Conservation (phyloP, 2,329 filamentous ascomycete genomes). For the Clonostachys rhizophaga region DNA sequence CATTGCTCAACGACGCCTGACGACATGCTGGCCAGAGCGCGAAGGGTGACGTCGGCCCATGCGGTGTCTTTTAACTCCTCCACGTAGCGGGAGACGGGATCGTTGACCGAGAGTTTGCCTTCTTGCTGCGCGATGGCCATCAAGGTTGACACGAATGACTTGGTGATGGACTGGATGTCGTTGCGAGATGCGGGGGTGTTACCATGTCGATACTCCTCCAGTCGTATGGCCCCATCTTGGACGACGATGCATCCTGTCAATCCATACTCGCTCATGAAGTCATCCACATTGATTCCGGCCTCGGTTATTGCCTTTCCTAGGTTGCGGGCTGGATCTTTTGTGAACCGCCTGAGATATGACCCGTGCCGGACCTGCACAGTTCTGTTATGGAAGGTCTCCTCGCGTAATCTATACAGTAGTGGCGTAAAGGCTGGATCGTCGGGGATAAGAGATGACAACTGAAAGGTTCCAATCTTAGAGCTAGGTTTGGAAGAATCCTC, state of each 20-base stretch:
- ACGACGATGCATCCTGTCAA: not conserved
- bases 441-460: too few species aligned
- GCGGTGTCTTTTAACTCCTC: not conserved
- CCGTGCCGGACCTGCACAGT: too few species aligned
- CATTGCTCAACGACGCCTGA: not conserved
- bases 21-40: not conserved
- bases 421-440: too few species aligned
- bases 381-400: too few species aligned
- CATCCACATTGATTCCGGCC: not conserved
- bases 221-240: not conserved
- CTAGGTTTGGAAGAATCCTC: too few species aligned
- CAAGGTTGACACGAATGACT: not conserved
- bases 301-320: too few species aligned
- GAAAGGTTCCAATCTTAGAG: too few species aligned
- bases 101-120: not conserved
- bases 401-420: too few species aligned
- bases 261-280: not conserved
- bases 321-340: too few species aligned
- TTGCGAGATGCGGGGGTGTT: not conserved
- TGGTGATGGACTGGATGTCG: not conserved
- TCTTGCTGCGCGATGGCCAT: not conserved
- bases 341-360: too few species aligned
- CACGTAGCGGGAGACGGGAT: not conserved
- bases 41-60: not conserved
- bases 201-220: not conserved